phyloP scores from a whole-genome alignment of 129 eudicot genomes.

The Pulicaria dysenterica region DNA sequence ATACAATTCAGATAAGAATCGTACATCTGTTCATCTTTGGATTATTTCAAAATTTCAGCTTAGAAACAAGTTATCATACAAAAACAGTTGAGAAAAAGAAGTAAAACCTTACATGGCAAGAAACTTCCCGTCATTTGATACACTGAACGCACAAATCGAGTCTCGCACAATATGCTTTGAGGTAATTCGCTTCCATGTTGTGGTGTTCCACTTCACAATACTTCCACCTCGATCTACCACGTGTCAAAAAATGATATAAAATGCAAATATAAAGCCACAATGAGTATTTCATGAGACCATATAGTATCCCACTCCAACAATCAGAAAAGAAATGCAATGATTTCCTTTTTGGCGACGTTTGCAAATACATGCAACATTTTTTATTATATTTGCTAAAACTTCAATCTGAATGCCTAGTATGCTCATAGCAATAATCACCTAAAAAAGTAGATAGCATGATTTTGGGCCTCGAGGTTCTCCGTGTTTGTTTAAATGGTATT shows the following conservation, averaged over 20 bases:
- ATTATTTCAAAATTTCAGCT: not conserved
- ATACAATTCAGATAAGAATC: not conserved
- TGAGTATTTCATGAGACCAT: too few species aligned
- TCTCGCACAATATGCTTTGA: constrained; percentile 56
- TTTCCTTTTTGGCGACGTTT: not conserved
- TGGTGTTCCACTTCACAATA: constrained; percentile 66
- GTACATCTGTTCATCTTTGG: not conserved
- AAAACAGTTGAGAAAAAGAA: constrained; percentile 12
- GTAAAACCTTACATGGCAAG: constrained; percentile 65
- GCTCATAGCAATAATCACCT: not conserved
- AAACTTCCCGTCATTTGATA: constrained; percentile 70
- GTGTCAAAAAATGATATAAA: not conserved
- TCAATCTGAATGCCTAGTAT: not conserved
- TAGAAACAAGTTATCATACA: constrained; percentile 2
- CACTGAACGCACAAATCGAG: constrained; percentile 69
- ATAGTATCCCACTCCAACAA: not conserved
- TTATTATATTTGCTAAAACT: not conserved
- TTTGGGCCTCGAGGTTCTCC: not conserved
- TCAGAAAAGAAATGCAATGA: not conserved
- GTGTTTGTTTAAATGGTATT: not conserved
- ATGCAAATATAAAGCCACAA: too few species aligned
- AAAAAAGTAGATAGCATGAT: constrained; percentile 7
- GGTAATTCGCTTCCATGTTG: constrained; percentile 73
- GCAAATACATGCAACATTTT: not conserved
- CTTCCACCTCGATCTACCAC: constrained; percentile 76